Conservation (phyloP, 495 filamentous ascomycete species). For the Barbatosphaeria neglecta region DNA sequence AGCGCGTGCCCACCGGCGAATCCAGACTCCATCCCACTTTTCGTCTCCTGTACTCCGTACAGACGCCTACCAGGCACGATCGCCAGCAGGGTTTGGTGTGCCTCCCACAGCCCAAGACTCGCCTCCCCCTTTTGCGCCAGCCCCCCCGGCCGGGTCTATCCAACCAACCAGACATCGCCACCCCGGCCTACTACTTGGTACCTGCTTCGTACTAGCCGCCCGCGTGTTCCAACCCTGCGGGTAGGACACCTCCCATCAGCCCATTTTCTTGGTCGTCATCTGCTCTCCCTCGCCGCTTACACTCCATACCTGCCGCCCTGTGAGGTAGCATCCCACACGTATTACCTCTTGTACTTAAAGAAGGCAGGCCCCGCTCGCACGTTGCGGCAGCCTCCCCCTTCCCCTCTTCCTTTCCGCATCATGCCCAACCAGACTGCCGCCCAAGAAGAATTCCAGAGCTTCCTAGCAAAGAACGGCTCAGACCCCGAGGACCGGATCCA, state of each 20-base stretch:
- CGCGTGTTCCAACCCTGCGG: conserved; percentile 1
- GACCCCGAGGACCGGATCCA: conserved; percentile 34
- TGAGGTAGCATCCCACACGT: no score
- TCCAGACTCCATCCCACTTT: neutral
- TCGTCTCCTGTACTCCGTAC: no score
- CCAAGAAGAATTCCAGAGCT: conserved; percentile 74
- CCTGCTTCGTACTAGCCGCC: conserved; percentile 19
- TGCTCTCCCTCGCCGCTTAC: neutral
- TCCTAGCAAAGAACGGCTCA: conserved; percentile 48
- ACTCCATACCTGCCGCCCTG: conserved; percentile 5
- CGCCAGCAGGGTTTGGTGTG: no score
- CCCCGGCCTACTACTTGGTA: conserved; percentile 12
- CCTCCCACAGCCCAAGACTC: no score
- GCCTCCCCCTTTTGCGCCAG: no score
- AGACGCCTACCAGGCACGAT: no score
- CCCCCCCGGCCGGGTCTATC: no score
- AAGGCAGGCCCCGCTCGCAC: conserved; percentile 7
- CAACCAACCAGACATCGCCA: no score
- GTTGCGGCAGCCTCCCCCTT: neutral
- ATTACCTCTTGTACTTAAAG: conserved; percentile 11
- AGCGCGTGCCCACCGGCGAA: neutral
- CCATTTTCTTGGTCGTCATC: neutral
- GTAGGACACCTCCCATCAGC: neutral
- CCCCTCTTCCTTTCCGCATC: conserved; percentile 19
- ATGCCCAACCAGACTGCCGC: conserved; percentile 51